Evolutionary conservation across 345 rosid genomes (phyloP).

Genomic region (Eucalyptus regnans): DNA sequence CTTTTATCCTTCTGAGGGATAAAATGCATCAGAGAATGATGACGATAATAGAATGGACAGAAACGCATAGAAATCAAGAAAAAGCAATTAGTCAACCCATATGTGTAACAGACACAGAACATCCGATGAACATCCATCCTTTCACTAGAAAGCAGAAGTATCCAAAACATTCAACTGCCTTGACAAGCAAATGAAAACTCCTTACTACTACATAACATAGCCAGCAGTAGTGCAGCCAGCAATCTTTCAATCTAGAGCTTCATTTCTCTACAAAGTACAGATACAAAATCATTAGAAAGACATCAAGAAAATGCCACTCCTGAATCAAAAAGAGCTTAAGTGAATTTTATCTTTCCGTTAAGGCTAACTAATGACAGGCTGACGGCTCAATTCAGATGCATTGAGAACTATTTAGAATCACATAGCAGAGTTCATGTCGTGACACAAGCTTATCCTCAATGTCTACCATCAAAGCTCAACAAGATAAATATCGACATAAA

Average conservation of each 20-base stretch:
- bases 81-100: neutral
- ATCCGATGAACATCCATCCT: neutral
- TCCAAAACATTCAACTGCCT: neutral
- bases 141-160: neutral
- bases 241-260: neutral
- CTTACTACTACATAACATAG: neutral
- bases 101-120: neutral
- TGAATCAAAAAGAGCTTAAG: neutral
- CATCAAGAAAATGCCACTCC: neutral
- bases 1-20: neutral
- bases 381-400: neutral
- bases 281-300: neutral
- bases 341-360: neutral
- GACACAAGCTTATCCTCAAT: neutral
- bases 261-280: neutral
- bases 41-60: neutral
- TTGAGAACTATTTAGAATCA: neutral
- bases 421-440: neutral
- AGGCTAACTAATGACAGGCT: neutral
- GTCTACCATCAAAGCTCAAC: neutral
- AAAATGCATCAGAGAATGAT: neutral
- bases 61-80: neutral
- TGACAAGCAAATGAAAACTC: neutral
- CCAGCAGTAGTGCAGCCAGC: neutral
- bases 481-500: neutral